Conservation (phyloP, 1,284 basidiomycete genomes). For the Pisolithus thermaeus region DNA sequence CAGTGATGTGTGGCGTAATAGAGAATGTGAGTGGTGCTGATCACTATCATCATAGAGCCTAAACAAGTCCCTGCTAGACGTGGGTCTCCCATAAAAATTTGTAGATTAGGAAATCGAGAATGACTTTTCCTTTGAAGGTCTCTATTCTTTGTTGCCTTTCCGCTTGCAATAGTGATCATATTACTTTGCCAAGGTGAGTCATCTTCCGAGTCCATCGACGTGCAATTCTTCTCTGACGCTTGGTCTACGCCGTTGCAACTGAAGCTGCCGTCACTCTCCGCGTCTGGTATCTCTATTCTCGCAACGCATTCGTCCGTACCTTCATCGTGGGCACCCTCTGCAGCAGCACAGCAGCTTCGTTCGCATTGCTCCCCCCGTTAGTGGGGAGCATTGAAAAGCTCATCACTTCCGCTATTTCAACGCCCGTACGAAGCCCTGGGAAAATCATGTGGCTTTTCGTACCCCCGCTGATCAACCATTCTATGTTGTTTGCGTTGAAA, state of each 20-base stretch:
- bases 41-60: no score
- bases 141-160: neutral
- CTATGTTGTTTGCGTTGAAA: slow-evolving; percentile 7
- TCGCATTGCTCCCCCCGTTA: neutral
- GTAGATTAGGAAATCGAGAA: no score
- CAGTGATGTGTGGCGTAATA: no score
- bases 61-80: no score
- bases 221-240: neutral
- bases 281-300: slow-evolving; percentile 10
- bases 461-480: slow-evolving; percentile 3
- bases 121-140: neutral
- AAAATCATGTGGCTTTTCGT: neutral
- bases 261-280: slow-evolving; percentile 9
- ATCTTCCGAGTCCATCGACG: neutral
- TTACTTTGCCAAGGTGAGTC: slow-evolving; percentile 4
- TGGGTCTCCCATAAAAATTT: no score
- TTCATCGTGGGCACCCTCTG: slow-evolving; percentile 1
- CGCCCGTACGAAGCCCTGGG: neutral
- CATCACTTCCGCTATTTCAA: neutral
- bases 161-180: slow-evolving; percentile 1
- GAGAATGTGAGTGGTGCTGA: no score
- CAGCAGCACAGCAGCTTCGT: neutral
- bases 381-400: neutral
- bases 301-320: slow-evolving; percentile 1
- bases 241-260: neutral